Evolutionary conservation across 2,329 filamentous ascomycete species (phyloP), one percentile per base, ranked within the genome.

Genomic region (Pestalotiopsis sp.): DNA sequence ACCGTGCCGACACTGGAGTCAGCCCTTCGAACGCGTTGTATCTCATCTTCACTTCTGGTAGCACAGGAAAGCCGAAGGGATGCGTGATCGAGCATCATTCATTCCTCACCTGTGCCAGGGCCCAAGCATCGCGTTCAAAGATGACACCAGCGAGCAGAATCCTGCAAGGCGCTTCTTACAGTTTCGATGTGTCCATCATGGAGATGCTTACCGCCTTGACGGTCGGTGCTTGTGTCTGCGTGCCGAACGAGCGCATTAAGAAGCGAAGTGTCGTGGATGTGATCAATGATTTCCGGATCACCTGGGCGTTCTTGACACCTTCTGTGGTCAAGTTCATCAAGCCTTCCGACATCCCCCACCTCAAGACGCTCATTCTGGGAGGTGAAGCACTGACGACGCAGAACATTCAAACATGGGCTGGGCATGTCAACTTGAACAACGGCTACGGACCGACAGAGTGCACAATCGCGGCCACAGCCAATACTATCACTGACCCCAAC

Each of bases 21-120:
- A 59, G 7, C 25, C 52, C 64, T 13, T 31, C 23, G 17, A 66
- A 38, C 39, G 41, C 39, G 20, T n/a, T 52, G 5, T 77, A 79
- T 41, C 82, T 86, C 70, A 83, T 86, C 73, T 87, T 86, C 71
- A 87, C 85, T n/a, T 86, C 84, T 17, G 85, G 85, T 17, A 85
- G 81, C 23, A 86, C 85, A 0, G 85, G 85, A 3, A 76, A 77
- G 41, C 85, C 85, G 2, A 87, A 87, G 75, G 85, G 85, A 45
- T 83, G 86, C n/a, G 78, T 85, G 27, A 71, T 77, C 14, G 70
- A 52, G 23, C 67, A 68, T 17, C 38, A 63, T 13, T 25, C 57
- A 14, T 57, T 68, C 25, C 57, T 38, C 23, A 61, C 55, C 5
- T 38, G 55, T 25, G 38, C 57, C 7, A 66, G 41, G 27, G 13